These are phyloP conservation scores for Tillandsia leiboldiana DNA, from an alignment of 176 grass and related monocot genomes.

Conservation along the genomic window DNA sequence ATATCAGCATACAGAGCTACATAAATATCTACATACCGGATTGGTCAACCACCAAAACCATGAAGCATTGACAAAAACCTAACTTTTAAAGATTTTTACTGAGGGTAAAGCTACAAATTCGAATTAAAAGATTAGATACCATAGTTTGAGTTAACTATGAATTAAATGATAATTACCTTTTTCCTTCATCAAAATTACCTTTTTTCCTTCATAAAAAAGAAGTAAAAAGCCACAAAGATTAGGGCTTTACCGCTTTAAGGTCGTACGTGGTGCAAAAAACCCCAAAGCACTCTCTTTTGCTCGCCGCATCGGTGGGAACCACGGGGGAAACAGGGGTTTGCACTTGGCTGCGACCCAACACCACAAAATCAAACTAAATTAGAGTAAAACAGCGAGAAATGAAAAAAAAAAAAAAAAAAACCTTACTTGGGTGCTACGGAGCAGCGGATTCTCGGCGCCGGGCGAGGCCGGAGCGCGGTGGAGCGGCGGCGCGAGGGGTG, in stretches of 20 bases:
- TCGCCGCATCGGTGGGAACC: slow-evolving; percentile 4
- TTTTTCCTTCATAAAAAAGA: neutral
- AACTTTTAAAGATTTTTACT: too few species aligned
- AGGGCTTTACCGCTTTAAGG: slow-evolving; percentile 51
- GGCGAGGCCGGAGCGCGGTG: slow-evolving; percentile 1
- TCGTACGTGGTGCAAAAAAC: slow-evolving; percentile 93
- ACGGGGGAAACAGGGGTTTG: slow-evolving; percentile 17
- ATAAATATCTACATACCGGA: too few species aligned
- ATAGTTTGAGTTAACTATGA: too few species aligned
- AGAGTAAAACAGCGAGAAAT: neutral
- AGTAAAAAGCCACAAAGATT: neutral
- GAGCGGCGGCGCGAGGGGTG: slow-evolving; percentile 11
- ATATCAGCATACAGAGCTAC: neutral
- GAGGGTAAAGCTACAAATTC: too few species aligned
- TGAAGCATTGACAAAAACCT: too few species aligned
- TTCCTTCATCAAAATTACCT: neutral
- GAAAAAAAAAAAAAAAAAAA: neutral
- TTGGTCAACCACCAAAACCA: too few species aligned
- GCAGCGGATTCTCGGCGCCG: slow-evolving; percentile 39
- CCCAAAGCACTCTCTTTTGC: slow-evolving; percentile 48
- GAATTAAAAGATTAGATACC: too few species aligned
- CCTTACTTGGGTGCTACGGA: slow-evolving; percentile 46
- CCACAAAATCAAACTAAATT: slow-evolving; percentile 19
- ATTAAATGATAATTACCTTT: neutral
- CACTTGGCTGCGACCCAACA: slow-evolving; percentile 19